Percentiles rank a stretch among this genome's conserved stretches.
Conservation (phyloP, 2,329 filamentous ascomycete genomes). For the Beauveria caledonica region DNA sequence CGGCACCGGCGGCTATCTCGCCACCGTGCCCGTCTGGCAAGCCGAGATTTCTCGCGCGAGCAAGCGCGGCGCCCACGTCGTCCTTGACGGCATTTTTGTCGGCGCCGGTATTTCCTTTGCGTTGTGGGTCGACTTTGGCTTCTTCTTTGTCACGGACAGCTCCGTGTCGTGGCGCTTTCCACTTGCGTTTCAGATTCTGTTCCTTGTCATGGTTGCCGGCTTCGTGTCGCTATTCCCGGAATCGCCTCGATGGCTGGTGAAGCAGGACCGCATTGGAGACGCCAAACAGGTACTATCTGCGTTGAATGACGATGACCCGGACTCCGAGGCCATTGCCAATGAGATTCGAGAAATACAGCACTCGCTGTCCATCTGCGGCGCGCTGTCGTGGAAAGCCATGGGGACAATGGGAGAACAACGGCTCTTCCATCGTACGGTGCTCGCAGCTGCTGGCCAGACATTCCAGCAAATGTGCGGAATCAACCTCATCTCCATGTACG, state of each 20-base stretch:
- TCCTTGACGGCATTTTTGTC: conserved; percentile 45
- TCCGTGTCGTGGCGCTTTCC: conserved; percentile 41
- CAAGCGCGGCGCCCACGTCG: conserved; percentile 37
- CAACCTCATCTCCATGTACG: conserved; percentile 23
- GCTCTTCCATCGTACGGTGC: conserved; percentile 11
- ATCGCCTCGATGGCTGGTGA: conserved; percentile 29
- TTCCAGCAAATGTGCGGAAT: conserved; percentile 22
- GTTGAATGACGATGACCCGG: conserved; percentile 1
- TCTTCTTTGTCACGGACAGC: conserved; percentile 19
- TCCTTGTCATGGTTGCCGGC: conserved; percentile 39
- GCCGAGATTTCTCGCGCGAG: conserved; percentile 41
- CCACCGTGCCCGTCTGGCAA: conserved; percentile 47
- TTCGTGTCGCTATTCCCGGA: conserved; percentile 32
- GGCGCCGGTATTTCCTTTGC: conserved; percentile 31
- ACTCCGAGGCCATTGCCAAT: conserved; percentile 5
- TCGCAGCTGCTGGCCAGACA: conserved; percentile 9
- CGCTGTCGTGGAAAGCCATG: conserved; percentile 14
- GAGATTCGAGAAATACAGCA: conserved; percentile 13
- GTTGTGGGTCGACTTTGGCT: conserved; percentile 38
- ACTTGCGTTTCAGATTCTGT: conserved; percentile 33
- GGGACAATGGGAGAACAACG: conserved; percentile 13
- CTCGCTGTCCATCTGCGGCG: conserved; percentile 13
- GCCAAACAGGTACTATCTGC: conserved; percentile 43
- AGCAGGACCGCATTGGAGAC: conserved; percentile 25
- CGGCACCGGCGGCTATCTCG: conserved; percentile 44